A percentile compares a stretch with the other conserved stretches of the same genome.
Evolutionary conservation across 169 alveolate species (phyloP).

Genomic region (Eimeria zaria): DNA sequence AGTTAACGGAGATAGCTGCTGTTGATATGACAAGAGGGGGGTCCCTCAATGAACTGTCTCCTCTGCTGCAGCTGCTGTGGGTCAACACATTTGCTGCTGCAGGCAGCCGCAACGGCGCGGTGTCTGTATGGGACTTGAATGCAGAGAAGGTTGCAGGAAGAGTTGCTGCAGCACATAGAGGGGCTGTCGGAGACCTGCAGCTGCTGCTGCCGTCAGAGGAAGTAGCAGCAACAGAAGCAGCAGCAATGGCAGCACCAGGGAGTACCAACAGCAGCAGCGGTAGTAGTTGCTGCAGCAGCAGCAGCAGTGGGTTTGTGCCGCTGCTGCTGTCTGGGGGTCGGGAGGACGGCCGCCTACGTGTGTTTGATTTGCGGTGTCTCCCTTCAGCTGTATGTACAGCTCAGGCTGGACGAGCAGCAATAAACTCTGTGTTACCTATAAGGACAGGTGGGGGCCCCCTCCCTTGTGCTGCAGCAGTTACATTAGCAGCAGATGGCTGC

Average conservation of each 20-base stretch:
- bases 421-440: background rate
- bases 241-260: no score
- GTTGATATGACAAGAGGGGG: background rate
- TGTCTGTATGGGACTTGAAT: constrained; percentile 67
- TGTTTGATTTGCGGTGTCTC: constrained; percentile 74
- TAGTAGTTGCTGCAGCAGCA: constrained; percentile 54
- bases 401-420: constrained; percentile 59
- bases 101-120: constrained; percentile 51
- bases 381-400: constrained; percentile 26
- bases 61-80: constrained; percentile 59
- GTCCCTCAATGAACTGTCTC: constrained; percentile 9
- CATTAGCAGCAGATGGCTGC: constrained; percentile 72
- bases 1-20: constrained; percentile 4
- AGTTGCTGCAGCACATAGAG: constrained; percentile 50
- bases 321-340: constrained; percentile 47
- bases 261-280: no score
- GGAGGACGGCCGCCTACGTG: constrained; percentile 39
- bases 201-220: constrained; percentile 52
- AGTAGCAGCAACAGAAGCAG: background rate
- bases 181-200: constrained; percentile 73
- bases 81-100: constrained; percentile 68
- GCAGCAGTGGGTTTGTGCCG: constrained; percentile 63
- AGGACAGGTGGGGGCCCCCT: constrained; percentile 11
- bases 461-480: background rate
- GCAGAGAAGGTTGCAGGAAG: background rate